Base-by-base conservation (phyloP, 129 eudicot species). In the sunflower (Helianthus annuus) region DNA sequence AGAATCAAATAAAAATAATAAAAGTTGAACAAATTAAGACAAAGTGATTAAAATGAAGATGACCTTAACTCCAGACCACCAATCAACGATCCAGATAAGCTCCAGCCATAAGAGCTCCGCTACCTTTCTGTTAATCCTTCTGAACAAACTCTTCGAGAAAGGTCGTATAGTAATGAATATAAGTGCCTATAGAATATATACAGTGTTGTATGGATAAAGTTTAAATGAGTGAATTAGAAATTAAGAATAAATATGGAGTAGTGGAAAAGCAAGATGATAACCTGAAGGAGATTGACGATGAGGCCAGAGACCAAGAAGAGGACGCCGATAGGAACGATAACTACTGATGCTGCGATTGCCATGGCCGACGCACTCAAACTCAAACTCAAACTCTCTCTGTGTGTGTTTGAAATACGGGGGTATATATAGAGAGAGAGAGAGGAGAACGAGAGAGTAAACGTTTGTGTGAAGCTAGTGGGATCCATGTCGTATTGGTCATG, bases 41-140 rank as follows among this genome's bases (percentile, higher is more conserved):
- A n/a, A n/a, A 32, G 4, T 32, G 36, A 32, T 32, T 32, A 3
- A 32, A 32, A 32, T 32, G 36, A 32, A 32, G 36, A 32, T 32
- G 62, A 89, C 98, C 98, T 92, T 79, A 54, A 92, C 95, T 34
- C 89, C 91, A 29, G 98, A 95, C 98, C 96, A 87, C 98, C 98
- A 92, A 82, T 92, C 98, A 55, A 92, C 82, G 38, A 92, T 75
- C 96, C 98, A 92, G 11, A 92, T 91, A 48, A 92, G 96, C 83
- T 92, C 90, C 70, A 89, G 82, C 98, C 96, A 92, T 73, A 92
- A 60, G 40, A 92, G 81, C 68, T 92, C 98, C 0, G 96, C 94
- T 52, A 92, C 86, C 84, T 58, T 74, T 76, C 96, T 83, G 72
- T 87, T 89, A 52, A 92, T 79, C 81, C 93, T 92, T 73, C 96